phyloP scores from a whole-genome alignment of 2,329 filamentous ascomycete genomes.

The Domatiomyces catenatus region DNA sequence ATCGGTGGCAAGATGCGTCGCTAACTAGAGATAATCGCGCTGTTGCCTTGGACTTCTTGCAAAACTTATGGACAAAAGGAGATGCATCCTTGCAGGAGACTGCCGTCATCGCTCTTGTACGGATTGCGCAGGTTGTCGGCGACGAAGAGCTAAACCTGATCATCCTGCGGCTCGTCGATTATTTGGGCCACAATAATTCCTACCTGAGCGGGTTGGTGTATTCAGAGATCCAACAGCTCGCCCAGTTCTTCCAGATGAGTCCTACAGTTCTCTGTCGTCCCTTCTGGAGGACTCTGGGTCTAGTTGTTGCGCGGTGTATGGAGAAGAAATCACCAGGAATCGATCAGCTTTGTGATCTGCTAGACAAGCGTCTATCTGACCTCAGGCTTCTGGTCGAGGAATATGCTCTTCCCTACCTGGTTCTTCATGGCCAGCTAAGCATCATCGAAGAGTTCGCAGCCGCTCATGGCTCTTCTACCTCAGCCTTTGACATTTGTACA shows the following conservation, averaged over 20 bases:
- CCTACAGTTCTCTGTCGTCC: constrained; percentile 60
- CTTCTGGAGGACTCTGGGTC: constrained; percentile 76
- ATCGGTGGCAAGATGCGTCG: constrained; percentile 29
- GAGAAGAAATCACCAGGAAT: constrained; percentile 66
- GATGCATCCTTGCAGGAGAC: constrained; percentile 60
- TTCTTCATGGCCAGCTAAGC: constrained; percentile 61
- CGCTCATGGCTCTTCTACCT: constrained; percentile 39
- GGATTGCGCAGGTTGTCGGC: constrained; percentile 58
- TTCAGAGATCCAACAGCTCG: constrained; percentile 57
- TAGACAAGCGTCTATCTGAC: constrained; percentile 54
- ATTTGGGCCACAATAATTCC: constrained; percentile 67
- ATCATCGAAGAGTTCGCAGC: constrained; percentile 68
- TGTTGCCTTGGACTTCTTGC: constrained; percentile 54
- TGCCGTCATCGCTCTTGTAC: constrained; percentile 71
- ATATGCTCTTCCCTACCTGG: constrained; percentile 72
- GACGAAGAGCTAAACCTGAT: constrained; percentile 79
- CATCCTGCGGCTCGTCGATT: constrained; percentile 68
- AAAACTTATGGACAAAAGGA: constrained; percentile 54
- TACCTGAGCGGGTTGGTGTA: constrained; percentile 69
- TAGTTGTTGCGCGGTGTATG: constrained; percentile 69
- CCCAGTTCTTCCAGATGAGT: constrained; percentile 46
- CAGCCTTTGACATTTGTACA: constrained; percentile 46
- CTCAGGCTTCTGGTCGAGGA: constrained; percentile 63
- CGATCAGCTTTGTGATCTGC: constrained; percentile 62
- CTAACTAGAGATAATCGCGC: constrained; percentile 50